A percentile compares a stretch with the other conserved stretches of the same genome.
Conservation (phyloP, 345 rosid species). For the Lepidium didymum region DNA sequence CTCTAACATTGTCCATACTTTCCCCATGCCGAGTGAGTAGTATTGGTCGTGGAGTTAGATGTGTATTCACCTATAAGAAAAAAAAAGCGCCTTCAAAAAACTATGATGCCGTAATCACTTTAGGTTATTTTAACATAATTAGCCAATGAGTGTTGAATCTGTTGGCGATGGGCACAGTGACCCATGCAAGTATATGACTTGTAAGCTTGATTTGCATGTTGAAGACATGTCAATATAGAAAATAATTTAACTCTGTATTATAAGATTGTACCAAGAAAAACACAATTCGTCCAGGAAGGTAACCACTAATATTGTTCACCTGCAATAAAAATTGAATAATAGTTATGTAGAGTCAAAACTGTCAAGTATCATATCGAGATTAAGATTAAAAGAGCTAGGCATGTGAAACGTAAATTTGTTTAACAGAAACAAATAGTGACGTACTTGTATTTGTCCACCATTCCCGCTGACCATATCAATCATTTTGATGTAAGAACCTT, state of each 20-base stretch:
- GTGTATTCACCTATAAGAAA: conserved; percentile 73
- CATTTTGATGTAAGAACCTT: conserved; percentile 99
- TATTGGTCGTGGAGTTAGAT: conserved; percentile 98
- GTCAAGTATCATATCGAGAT: background rate
- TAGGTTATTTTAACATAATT: background rate
- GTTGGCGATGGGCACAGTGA: background rate
- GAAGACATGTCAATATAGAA: background rate
- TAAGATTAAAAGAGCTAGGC: background rate
- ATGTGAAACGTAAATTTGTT: background rate
- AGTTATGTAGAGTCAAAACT: conserved; percentile 6
- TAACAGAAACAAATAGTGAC: background rate
- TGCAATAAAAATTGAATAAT: conserved; percentile 31
- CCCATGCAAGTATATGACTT: background rate
- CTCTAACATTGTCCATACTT: conserved; percentile 93
- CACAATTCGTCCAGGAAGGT: conserved; percentile 97
- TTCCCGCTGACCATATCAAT: conserved; percentile 98
- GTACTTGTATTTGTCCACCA: conserved; percentile 94
- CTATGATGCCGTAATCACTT: background rate
- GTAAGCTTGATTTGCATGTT: conserved; percentile 2
- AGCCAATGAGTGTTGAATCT: background rate
- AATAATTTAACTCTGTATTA: background rate
- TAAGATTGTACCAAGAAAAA: conserved; percentile 79
- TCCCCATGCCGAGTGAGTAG: conserved; percentile 98
- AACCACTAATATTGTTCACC: conserved; percentile 98
- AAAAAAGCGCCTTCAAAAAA: background rate